phyloP scores from a whole-genome alignment of 306 rosid species.

The Ziziphus jujuba region DNA sequence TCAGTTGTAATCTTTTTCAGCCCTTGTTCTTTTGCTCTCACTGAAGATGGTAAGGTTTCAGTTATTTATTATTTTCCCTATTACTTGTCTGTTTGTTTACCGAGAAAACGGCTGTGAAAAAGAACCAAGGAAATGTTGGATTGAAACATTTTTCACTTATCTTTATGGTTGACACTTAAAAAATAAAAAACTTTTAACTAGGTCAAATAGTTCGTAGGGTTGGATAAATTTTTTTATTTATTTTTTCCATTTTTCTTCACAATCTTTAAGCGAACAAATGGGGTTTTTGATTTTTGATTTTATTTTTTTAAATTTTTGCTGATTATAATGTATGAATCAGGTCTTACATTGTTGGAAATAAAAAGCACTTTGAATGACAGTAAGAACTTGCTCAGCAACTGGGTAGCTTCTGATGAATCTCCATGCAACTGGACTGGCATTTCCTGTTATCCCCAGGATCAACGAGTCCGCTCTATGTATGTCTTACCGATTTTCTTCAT shows the following conservation, averaged over 20 bases:
- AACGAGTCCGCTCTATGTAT: slow-evolving; percentile 74
- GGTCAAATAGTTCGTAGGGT: background rate
- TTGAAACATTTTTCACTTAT: slow-evolving; percentile 2
- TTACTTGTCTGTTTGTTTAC: background rate
- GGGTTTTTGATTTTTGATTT: background rate
- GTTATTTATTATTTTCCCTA: no score
- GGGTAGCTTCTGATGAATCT: slow-evolving; percentile 71
- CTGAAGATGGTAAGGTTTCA: slow-evolving; percentile 69
- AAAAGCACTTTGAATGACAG: slow-evolving; percentile 73
- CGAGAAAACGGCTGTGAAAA: background rate
- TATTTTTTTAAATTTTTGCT: background rate
- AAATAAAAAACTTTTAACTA: background rate
- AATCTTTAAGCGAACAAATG: background rate
- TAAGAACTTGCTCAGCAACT: slow-evolving; percentile 60
- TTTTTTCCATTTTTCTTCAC: background rate
- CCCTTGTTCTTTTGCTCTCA: slow-evolving; percentile 59
- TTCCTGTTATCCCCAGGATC: slow-evolving; percentile 72
- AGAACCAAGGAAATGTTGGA: background rate
- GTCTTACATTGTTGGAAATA: slow-evolving; percentile 76
- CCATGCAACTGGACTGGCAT: slow-evolving; percentile 97
- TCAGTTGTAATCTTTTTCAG: slow-evolving; percentile 26
- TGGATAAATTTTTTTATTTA: background rate
- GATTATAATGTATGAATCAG: slow-evolving; percentile 29
- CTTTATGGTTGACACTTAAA: background rate
- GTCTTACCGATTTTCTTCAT: slow-evolving; percentile 2